Evolutionary conservation across 1,284 basidiomycete genomes (phyloP).

Genomic region (Violaceomyces palustris): DNA sequence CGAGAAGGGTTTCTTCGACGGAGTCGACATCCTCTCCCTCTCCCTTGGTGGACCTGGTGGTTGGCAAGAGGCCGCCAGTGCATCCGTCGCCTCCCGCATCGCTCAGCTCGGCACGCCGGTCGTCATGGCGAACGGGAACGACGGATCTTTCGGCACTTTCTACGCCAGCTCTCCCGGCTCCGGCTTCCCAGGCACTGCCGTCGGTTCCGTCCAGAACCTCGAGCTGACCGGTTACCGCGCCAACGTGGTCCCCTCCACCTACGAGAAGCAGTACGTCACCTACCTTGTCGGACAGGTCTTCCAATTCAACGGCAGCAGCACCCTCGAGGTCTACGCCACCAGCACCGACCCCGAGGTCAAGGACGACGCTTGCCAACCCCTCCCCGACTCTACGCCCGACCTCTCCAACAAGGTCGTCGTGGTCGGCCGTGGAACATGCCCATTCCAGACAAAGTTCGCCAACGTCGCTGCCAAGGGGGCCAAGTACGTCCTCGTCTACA

Average conservation of each 20-base stretch:
- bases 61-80: conserved; percentile 17
- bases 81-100: conserved; percentile 24
- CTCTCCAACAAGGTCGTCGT: conserved; percentile 35
- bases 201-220: conserved; percentile 49
- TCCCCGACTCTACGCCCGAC: conserved; percentile 32
- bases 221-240: conserved; percentile 28
- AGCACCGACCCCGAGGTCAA: conserved; percentile 21
- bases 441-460: conserved; percentile 34
- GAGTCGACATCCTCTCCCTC: conserved; percentile 61
- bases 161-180: conserved; percentile 54
- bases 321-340: conserved; percentile 28
- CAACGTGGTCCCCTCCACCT: conserved; percentile 15
- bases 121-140: conserved; percentile 53
- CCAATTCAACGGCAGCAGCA: conserved; percentile 17
- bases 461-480: conserved; percentile 51
- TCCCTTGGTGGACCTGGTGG: conserved; percentile 59
- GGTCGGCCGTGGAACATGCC: conserved; percentile 39
- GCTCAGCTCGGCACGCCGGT: conserved; percentile 24
- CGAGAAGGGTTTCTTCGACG: conserved; percentile 45
- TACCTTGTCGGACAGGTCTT: conserved; percentile 26
- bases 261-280: conserved; percentile 16
- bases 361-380: conserved; percentile 29
- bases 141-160: conserved; percentile 53
- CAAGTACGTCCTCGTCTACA: conserved; percentile 41
- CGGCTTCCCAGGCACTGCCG: conserved; percentile 49